phyloP scores from a whole-genome alignment of 768 basidiomycete genomes.

The Brasilioporus rufonigricans region DNA sequence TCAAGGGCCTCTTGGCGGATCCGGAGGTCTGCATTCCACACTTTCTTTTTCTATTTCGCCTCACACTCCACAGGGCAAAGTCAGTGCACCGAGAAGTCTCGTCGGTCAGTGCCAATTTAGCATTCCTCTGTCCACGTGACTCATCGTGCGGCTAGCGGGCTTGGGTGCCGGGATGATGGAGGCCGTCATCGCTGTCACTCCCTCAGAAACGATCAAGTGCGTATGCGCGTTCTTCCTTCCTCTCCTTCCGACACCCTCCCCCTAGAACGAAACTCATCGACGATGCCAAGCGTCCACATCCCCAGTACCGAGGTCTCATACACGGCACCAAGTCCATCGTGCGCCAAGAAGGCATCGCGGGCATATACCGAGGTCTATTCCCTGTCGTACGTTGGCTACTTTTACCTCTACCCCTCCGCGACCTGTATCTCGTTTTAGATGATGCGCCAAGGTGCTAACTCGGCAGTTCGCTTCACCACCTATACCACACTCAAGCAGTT shows the following conservation, averaged over 20 bases:
- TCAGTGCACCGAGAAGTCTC: conserved; percentile 81
- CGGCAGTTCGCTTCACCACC: conserved; percentile 92
- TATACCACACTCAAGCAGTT: conserved; percentile 94
- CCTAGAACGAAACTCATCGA: conserved; percentile 94
- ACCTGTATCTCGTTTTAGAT: conserved; percentile 51
- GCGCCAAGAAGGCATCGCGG: conserved; percentile 77
- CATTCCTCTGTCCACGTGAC: background rate
- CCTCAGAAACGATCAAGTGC: conserved; percentile 97
- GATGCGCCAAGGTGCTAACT: conserved; percentile 98
- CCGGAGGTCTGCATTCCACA: conserved; percentile 57
- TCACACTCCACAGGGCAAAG: conserved; percentile 67
- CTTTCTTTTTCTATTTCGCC: background rate
- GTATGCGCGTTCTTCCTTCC: conserved; percentile 21
- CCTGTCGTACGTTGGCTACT: conserved; percentile 68
- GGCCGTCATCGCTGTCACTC: conserved; percentile 92
- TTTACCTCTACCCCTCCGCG: too few species aligned
- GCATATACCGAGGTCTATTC: conserved; percentile 88
- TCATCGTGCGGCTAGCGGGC: conserved; percentile 48
- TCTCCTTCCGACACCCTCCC: background rate
- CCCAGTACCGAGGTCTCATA: conserved; percentile 81
- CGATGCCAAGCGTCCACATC: conserved; percentile 81
- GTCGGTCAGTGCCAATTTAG: conserved; percentile 47
- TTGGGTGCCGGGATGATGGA: conserved; percentile 90
- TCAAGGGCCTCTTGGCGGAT: conserved; percentile 83
- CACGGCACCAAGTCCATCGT: conserved; percentile 85